phyloP scores from a whole-genome alignment of 495 filamentous ascomycete species.

The Penicillium canariense region DNA sequence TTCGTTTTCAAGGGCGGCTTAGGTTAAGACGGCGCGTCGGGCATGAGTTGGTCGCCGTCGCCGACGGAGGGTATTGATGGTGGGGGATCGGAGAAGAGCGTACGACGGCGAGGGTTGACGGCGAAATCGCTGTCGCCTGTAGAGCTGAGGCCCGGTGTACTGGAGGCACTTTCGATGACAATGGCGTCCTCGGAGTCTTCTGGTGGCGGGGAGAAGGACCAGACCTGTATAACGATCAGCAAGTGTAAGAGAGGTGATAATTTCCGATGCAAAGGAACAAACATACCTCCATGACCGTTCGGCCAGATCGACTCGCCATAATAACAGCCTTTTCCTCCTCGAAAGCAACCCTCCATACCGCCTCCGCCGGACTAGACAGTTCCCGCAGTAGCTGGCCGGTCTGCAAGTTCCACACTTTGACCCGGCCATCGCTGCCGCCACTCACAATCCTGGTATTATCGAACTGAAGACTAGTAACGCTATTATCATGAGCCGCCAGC shows the following conservation, averaged over 20 bases:
- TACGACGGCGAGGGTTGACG: conserved; percentile 18
- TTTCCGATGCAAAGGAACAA: neutral
- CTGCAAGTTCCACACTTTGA: conserved; percentile 96
- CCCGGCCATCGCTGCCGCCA: conserved; percentile 91
- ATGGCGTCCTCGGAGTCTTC: conserved; percentile 51
- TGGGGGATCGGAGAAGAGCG: conserved; percentile 35
- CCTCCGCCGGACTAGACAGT: conserved; percentile 83
- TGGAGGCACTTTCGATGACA: conserved; percentile 38
- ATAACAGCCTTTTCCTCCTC: conserved; percentile 98
- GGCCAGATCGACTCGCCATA: conserved; percentile 76
- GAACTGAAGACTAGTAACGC: conserved; percentile 94
- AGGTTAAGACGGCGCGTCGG: conserved; percentile 37
- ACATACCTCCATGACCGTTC: conserved; percentile 94
- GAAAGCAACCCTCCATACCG: conserved; percentile 96
- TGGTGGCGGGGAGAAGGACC: conserved; percentile 80
- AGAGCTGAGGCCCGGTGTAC: conserved; percentile 34
- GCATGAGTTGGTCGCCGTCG: conserved; percentile 41
- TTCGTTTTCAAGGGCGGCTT: neutral
- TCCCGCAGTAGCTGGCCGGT: conserved; percentile 88
- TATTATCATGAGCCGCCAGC: conserved; percentile 96
- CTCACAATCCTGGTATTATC: conserved; percentile 92
- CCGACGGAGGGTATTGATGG: conserved; percentile 26
- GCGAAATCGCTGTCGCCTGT: conserved; percentile 19
- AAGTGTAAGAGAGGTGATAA: neutral
- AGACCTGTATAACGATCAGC: conserved; percentile 57